These are phyloP conservation scores for Suillus decipiens DNA, from an alignment of 768 basidiomycete species.

Conservation along the genomic window DNA sequence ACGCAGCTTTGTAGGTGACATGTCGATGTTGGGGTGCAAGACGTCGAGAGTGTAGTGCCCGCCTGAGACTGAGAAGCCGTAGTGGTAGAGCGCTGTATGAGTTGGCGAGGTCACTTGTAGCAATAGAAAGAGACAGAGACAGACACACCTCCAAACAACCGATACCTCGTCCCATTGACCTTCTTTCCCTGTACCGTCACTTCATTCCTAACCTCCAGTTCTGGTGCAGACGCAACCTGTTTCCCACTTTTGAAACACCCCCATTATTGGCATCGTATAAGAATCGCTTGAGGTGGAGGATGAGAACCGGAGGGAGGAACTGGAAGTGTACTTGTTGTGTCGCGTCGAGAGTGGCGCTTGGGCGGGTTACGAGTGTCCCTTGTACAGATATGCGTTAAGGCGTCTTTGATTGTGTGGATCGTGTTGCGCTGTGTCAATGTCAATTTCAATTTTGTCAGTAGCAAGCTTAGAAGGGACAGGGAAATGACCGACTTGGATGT, in stretches of 20 bases:
- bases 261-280: constrained; percentile 74
- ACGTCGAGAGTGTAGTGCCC: constrained; percentile 97
- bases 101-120: background rate
- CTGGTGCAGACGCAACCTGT: constrained; percentile 73
- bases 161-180: constrained; percentile 60
- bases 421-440: constrained; percentile 55
- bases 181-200: constrained; percentile 57
- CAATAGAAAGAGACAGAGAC: background rate
- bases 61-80: constrained; percentile 85
- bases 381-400: constrained; percentile 80
- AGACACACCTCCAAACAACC: constrained; percentile 77
- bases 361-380: constrained; percentile 53
- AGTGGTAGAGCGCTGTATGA: constrained; percentile 76
- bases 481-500: constrained; percentile 68
- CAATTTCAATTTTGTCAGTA: background rate
- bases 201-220: constrained; percentile 74
- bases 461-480: background rate
- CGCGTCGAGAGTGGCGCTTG: constrained; percentile 68
- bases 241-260: constrained; percentile 89
- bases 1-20: constrained; percentile 35
- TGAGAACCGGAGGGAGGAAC: constrained; percentile 71
- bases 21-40: constrained; percentile 68
- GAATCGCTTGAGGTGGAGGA: constrained; percentile 91
- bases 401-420: constrained; percentile 80
- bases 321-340: constrained; percentile 77